A percentile compares a stretch with the other conserved stretches of the same genome.
These are phyloP conservation scores for Globomyces pollinis-pini DNA, from an alignment of 192 early-diverging fungal genomes.

Conservation along the genomic window DNA sequence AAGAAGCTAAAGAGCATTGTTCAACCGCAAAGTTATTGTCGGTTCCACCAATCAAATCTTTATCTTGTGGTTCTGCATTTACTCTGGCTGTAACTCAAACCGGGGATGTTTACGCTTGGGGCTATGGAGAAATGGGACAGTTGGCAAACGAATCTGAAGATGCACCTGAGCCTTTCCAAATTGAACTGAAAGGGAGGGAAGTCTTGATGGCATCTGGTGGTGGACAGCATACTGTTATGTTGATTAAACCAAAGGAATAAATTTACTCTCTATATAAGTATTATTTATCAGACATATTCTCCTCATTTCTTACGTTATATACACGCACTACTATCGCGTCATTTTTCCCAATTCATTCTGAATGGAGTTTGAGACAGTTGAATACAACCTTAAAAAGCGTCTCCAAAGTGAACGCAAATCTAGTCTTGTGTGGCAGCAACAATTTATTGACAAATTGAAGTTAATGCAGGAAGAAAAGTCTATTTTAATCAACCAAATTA, in stretches of 20 bases:
- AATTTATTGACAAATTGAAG: too few relatives aligned
- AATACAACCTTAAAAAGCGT: too few relatives aligned
- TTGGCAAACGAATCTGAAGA: slow-evolving; percentile 77
- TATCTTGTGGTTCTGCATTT: slow-evolving; percentile 50
- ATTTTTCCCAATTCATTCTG: too few relatives aligned
- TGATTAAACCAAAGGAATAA: slow-evolving; percentile 45
- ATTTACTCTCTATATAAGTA: too few relatives aligned
- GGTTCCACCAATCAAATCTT: slow-evolving; percentile 30
- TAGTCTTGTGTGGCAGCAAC: too few relatives aligned
- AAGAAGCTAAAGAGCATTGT: slow-evolving; percentile 42
- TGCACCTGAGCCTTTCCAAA: slow-evolving; percentile 51
- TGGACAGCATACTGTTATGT: slow-evolving; percentile 69
- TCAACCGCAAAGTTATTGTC: slow-evolving; percentile 38
- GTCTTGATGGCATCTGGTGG: slow-evolving; percentile 63
- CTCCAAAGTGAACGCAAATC: too few relatives aligned
- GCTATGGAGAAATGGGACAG: slow-evolving; percentile 78
- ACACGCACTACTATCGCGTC: too few relatives aligned
- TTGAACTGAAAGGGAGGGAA: slow-evolving; percentile 60
- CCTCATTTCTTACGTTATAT: too few relatives aligned
- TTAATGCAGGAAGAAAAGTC: too few relatives aligned
- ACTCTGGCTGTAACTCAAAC: slow-evolving; percentile 29
- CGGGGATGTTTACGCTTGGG: slow-evolving; percentile 72
- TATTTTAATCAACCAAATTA: too few relatives aligned
- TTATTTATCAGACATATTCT: too few relatives aligned
- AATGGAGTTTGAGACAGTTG: too few relatives aligned